These are phyloP conservation scores for Penicillium lividum DNA, from an alignment of 495 filamentous ascomycete genomes.

Conservation along the genomic window DNA sequence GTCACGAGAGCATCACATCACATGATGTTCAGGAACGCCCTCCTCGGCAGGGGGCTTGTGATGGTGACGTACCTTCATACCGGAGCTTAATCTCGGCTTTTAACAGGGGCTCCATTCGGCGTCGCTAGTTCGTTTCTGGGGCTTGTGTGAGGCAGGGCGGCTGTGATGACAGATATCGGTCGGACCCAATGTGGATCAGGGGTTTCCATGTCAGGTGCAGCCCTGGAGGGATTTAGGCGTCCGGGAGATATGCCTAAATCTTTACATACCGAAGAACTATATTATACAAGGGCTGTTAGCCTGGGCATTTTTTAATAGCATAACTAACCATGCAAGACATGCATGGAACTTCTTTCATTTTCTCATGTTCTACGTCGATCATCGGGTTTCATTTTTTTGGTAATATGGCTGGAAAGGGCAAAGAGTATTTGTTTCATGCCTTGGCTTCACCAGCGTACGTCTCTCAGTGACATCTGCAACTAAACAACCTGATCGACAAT, in stretches of 20 bases:
- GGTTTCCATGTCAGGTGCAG: constrained; percentile 6
- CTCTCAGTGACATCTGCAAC: background rate
- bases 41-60: constrained; percentile 23
- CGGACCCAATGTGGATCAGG: constrained; percentile 19
- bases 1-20: constrained; percentile 25
- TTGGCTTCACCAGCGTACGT: background rate
- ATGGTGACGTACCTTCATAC: constrained; percentile 13
- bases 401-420: background rate
- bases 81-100: background rate
- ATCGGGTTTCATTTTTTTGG: background rate
- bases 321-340: background rate
- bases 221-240: constrained; percentile 8
- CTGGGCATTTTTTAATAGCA: background rate
- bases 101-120: constrained; percentile 2
- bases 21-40: constrained; percentile 26
- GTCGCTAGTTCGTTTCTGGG: background rate
- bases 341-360: background rate
- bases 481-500: background rate
- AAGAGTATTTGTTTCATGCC: background rate
- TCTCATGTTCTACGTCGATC: background rate
- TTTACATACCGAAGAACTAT: background rate
- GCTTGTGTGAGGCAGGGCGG: constrained; percentile 10
- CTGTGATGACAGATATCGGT: constrained; percentile 19
- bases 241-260: background rate
- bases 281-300: background rate